Conservation (phyloP, 73 alveolate genomes). For the Paramecium bursaria region DNA sequence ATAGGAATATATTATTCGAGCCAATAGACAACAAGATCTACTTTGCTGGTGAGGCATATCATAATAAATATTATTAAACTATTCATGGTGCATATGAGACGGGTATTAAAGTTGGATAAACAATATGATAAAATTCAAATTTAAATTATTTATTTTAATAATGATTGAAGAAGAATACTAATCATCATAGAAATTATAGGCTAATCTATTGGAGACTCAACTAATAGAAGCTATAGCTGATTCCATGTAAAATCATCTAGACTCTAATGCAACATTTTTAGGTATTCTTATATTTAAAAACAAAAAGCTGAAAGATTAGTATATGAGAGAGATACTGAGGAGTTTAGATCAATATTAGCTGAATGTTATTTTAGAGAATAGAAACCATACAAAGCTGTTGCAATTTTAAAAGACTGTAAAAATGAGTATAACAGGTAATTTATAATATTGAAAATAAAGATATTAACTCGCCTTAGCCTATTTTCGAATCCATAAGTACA, state of each 20-base stretch:
- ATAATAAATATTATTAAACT: conserved; percentile 9
- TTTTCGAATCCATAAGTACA: conserved; percentile 81
- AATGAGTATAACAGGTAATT: conserved; percentile 75
- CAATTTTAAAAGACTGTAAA: conserved; percentile 84
- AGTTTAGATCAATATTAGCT: conserved; percentile 86
- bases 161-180: conserved; percentile 50
- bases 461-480: conserved; percentile 90
- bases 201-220: conserved; percentile 34
- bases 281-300: conserved; percentile 77
- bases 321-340: conserved; percentile 80
- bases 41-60: conserved; percentile 62
- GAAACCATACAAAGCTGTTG: conserved; percentile 92
- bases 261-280: conserved; percentile 82
- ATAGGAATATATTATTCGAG: conserved; percentile 21
- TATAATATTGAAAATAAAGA: conserved; percentile 46
- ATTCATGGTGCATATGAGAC: conserved; percentile 57
- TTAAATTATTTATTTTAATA: too few species aligned
- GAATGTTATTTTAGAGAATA: conserved; percentile 91
- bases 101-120: conserved; percentile 36
- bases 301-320: conserved; percentile 71
- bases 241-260: conserved; percentile 76
- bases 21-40: background rate
- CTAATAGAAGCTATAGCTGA: conserved; percentile 75
- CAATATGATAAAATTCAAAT: too few species aligned
- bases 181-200: background rate